A percentile compares a stretch with the other conserved stretches of the same genome.
These are phyloP conservation scores for Nakazawaea ambrosiae DNA, from an alignment of 805 yeast genomes.

Conservation along the genomic window DNA sequence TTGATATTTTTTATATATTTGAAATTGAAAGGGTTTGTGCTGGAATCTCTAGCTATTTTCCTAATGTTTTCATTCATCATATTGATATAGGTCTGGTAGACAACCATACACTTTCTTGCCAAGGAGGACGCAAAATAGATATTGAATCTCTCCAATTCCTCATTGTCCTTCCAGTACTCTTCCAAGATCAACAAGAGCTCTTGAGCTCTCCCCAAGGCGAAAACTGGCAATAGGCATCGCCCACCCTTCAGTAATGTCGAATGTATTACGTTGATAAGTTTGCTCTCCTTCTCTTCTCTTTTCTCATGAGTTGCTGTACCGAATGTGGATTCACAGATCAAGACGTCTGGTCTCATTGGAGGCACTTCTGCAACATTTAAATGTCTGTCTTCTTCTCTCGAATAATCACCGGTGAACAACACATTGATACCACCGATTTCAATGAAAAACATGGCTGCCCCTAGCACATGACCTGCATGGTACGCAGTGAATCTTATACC, in stretches of 20 bases:
- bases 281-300: constrained; percentile 72
- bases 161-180: constrained; percentile 87
- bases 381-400: constrained; percentile 94
- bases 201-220: constrained; percentile 96
- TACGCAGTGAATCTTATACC: constrained; percentile 95
- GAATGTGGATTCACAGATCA: constrained; percentile 92
- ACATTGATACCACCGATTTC: constrained; percentile 90
- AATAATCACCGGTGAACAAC: constrained; percentile 93
- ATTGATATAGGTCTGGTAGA: constrained; percentile 90
- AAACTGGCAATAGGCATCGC: constrained; percentile 84
- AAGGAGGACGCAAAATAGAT: constrained; percentile 88
- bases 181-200: constrained; percentile 85
- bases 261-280: constrained; percentile 77
- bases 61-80: constrained; percentile 95
- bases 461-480: constrained; percentile 99
- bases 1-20: constrained; percentile 76
- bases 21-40: constrained; percentile 86
- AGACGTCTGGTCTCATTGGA: constrained; percentile 74
- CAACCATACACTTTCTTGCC: constrained; percentile 96
- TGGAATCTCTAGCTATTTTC: constrained; percentile 65
- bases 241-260: constrained; percentile 85
- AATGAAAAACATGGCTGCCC: constrained; percentile 96
- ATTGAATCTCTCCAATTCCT: constrained; percentile 74
- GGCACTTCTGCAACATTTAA: constrained; percentile 94
- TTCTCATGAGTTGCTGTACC: constrained; percentile 98